Evolutionary conservation across 768 basidiomycete genomes (phyloP).

Genomic region (Lactifluus volemus): DNA sequence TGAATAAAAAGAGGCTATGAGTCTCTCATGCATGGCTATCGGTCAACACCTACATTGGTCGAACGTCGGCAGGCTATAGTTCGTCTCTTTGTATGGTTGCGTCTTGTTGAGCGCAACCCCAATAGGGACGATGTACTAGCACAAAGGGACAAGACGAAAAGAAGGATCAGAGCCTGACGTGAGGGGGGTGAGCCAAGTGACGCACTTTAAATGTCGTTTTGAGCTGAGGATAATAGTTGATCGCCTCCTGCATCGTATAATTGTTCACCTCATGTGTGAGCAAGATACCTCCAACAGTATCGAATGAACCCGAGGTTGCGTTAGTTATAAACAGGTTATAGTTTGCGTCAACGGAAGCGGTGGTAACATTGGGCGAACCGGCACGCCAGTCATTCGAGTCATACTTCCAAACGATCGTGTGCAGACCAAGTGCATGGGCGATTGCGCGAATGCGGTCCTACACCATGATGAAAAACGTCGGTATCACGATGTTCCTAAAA

Average conservation of each 20-base stretch:
- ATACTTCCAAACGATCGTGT: conserved; percentile 65
- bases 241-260: conserved; percentile 51
- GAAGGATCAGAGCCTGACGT: background rate
- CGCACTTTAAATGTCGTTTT: conserved; percentile 38
- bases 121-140: conserved; percentile 40
- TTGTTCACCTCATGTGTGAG: conserved; percentile 53
- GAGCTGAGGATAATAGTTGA: conserved; percentile 41
- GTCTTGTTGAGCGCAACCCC: conserved; percentile 43
- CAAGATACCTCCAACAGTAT: conserved; percentile 36
- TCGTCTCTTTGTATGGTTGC: conserved; percentile 43
- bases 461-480: background rate
- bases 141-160: background rate
- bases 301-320: conserved; percentile 4
- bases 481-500: background rate
- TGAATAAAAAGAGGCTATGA: conserved; percentile 4
- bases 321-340: conserved; percentile 11
- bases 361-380: background rate
- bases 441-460: conserved; percentile 64
- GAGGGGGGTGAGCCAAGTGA: background rate
- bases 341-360: conserved; percentile 2
- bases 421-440: conserved; percentile 54
- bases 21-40: background rate
- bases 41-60: conserved; percentile 34
- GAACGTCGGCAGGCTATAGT: conserved; percentile 36
- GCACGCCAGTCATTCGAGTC: conserved; percentile 65